Evolutionary conservation across 2,329 filamentous ascomycete species (phyloP).

Genomic region (Pseudogymnoascus destructans): DNA sequence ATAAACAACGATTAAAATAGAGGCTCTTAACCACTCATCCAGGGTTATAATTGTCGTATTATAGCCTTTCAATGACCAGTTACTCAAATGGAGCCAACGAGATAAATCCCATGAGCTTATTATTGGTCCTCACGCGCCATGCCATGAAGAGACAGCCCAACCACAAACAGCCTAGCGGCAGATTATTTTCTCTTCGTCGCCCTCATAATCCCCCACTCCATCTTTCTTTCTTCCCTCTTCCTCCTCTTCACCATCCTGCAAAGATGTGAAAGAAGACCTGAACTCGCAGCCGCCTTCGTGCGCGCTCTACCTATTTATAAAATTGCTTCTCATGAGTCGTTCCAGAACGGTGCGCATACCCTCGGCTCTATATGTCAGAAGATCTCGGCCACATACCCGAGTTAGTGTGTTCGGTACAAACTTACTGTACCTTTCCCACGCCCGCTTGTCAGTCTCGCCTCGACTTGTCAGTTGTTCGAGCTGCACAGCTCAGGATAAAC

Average conservation of each 20-base stretch:
- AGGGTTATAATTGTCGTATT: not conserved
- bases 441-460: not conserved
- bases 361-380: conserved; percentile 2
- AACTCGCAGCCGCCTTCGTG: not conserved
- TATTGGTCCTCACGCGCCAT: not conserved
- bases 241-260: conserved; percentile 1
- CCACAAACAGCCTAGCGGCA: not conserved
- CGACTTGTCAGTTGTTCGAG: not conserved
- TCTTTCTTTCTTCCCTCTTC: not conserved
- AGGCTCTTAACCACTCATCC: not conserved
- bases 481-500: not conserved
- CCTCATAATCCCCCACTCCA: not conserved
- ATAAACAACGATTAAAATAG: not conserved
- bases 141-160: not conserved
- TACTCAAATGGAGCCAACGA: not conserved
- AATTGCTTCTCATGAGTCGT: not conserved
- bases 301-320: not conserved
- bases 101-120: not conserved
- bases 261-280: not conserved
- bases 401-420: conserved; percentile 3
- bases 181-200: not conserved
- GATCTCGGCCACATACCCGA: not conserved
- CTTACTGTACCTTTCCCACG: not conserved
- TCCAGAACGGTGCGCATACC: not conserved
- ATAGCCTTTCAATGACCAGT: not conserved